phyloP scores from a whole-genome alignment of 2,329 filamentous ascomycete genomes.

The Rhinocladiella similis region DNA sequence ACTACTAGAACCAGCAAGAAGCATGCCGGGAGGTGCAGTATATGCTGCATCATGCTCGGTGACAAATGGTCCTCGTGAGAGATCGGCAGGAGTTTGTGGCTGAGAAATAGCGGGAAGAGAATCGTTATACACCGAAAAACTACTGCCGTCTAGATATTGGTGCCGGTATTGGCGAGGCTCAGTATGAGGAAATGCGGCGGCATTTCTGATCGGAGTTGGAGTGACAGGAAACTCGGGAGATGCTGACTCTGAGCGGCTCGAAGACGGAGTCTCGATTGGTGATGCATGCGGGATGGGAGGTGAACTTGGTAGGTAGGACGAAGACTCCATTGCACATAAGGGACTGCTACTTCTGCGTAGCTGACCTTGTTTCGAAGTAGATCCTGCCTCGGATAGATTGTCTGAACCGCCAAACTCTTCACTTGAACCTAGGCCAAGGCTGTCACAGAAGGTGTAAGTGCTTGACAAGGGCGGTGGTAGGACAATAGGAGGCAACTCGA shows the following conservation, averaged over 20 bases:
- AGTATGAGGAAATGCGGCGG: slow-evolving; percentile 8
- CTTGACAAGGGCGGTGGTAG: slow-evolving; percentile 7
- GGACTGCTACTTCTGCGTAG: slow-evolving; percentile 8
- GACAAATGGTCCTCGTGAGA: slow-evolving; percentile 17
- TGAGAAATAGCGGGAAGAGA: slow-evolving; percentile 22
- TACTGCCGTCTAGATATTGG: slow-evolving; percentile 22
- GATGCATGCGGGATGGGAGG: neutral
- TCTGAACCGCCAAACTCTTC: too few relatives aligned
- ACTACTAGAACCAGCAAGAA: slow-evolving; percentile 4
- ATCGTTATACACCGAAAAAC: slow-evolving; percentile 30
- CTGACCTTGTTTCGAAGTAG: too few relatives aligned
- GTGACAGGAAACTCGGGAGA: slow-evolving; percentile 15
- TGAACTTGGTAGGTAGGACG: slow-evolving; percentile 22
- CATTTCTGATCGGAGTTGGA: slow-evolving; percentile 13
- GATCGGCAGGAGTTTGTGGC: slow-evolving; percentile 30
- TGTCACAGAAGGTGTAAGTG: neutral
- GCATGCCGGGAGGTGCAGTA: slow-evolving; percentile 27
- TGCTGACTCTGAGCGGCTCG: neutral
- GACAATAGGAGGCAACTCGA: neutral
- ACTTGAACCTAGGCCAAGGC: neutral
- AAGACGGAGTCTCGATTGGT: neutral
- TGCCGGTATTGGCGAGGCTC: slow-evolving; percentile 15
- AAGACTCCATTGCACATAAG: neutral
- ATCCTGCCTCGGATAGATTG: neutral
- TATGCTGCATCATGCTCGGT: slow-evolving; percentile 27